These are phyloP conservation scores for Globisporangium abappressorium DNA, from an alignment of 352 stramenopile genomes.

Conservation along the genomic window DNA sequence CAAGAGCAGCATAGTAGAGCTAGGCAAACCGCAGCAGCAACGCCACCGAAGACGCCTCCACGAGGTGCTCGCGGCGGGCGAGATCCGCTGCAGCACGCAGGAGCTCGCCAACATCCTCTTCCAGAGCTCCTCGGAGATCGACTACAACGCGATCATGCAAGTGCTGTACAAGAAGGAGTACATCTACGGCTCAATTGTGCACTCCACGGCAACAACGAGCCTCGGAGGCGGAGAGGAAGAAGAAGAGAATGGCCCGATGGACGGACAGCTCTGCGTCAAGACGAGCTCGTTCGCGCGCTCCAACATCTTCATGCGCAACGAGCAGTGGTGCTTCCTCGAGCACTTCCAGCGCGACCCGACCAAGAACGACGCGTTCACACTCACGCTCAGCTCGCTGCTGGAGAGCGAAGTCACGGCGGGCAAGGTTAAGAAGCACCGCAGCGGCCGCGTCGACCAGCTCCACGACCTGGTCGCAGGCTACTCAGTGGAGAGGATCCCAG, in stretches of 20 bases:
- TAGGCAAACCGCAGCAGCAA: neutral
- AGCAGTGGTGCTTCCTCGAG: conserved; percentile 49
- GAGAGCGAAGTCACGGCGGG: neutral
- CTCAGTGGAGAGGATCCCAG: neutral
- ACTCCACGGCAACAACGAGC: neutral
- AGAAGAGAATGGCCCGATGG: neutral
- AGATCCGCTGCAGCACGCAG: neutral
- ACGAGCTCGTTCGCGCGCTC: conserved; percentile 34
- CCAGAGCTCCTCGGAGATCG: neutral
- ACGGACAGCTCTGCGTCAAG: conserved; percentile 23
- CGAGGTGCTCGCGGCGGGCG: neutral
- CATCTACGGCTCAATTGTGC: neutral
- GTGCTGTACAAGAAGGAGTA: neutral
- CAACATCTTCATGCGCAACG: conserved; percentile 28
- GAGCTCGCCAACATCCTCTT: neutral
- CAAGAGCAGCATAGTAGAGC: neutral
- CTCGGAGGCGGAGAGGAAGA: neutral
- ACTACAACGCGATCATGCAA: neutral
- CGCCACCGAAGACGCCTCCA: neutral
- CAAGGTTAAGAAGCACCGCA: neutral
- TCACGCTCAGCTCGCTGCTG: neutral
- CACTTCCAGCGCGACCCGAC: conserved; percentile 15
- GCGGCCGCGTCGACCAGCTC: neutral
- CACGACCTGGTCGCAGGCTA: neutral
- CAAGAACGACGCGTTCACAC: conserved; percentile 1